Evolutionary conservation across 176 grass and related monocot genomes (phyloP).

Genomic region (Pharus latifolius): DNA sequence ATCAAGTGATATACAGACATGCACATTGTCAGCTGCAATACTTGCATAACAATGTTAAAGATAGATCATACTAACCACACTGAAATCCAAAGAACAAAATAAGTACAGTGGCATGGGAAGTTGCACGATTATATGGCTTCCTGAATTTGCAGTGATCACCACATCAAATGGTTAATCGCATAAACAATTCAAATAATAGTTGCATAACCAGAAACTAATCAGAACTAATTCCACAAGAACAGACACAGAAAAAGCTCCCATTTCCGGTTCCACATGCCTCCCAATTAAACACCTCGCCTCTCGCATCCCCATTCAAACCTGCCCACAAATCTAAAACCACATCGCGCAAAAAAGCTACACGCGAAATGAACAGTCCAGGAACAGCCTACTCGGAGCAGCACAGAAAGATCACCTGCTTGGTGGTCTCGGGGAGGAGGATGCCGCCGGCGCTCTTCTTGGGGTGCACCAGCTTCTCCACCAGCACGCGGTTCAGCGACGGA

Average conservation of each 20-base stretch:
- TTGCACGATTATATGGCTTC: no score
- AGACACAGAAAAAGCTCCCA: not conserved
- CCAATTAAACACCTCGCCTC: not conserved
- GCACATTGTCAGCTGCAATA: no score
- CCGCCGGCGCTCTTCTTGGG: constrained; percentile 78
- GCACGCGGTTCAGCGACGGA: constrained; percentile 77
- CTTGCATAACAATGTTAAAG: no score
- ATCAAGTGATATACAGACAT: no score
- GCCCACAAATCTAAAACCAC: not conserved
- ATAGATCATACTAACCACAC: no score
- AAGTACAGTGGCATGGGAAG: no score
- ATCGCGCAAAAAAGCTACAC: not conserved
- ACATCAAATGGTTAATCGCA: not conserved
- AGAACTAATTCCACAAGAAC: not conserved
- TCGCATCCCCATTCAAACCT: no score
- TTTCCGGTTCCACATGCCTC: not conserved
- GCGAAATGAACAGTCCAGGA: not conserved
- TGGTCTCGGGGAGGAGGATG: constrained; percentile 88
- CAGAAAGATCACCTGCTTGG: constrained; percentile 51
- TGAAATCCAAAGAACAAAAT: no score
- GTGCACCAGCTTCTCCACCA: constrained; percentile 79
- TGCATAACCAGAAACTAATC: not conserved
- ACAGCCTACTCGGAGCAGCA: not conserved
- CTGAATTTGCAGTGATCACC: no score
- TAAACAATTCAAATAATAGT: not conserved